phyloP scores from a whole-genome alignment of 1,284 basidiomycete species.

The Cryptococcus sp. region DNA sequence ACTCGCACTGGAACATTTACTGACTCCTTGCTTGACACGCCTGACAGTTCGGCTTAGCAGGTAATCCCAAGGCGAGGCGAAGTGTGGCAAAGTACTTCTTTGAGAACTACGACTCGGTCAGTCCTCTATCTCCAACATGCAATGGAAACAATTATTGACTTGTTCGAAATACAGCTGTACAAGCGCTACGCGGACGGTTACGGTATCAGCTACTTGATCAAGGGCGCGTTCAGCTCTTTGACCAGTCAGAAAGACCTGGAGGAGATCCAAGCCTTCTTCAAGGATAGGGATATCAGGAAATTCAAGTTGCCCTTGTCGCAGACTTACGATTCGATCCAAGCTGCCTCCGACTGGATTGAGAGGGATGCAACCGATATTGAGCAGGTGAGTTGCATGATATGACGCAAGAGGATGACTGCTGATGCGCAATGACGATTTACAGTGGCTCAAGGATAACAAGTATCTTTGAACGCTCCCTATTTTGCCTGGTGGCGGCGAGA shows the following conservation, averaged over 20 bases:
- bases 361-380: constrained; percentile 57
- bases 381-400: constrained; percentile 37
- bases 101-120: constrained; percentile 65
- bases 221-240: constrained; percentile 64
- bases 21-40: constrained; percentile 49
- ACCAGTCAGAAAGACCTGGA: constrained; percentile 2
- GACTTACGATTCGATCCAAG: constrained; percentile 59
- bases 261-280: not conserved
- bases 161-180: constrained; percentile 58
- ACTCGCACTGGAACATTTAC: not conserved
- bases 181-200: constrained; percentile 72
- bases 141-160: not conserved
- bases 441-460: constrained; percentile 62
- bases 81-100: constrained; percentile 57
- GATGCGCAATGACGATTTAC: constrained; percentile 6
- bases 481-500: not conserved
- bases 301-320: constrained; percentile 58
- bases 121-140: constrained; percentile 30
- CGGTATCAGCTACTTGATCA: constrained; percentile 53
- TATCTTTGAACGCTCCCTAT: constrained; percentile 33
- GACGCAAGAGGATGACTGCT: not conserved
- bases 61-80: constrained; percentile 43
- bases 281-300: constrained; percentile 52
- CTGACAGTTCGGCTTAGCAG: constrained; percentile 55
- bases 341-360: constrained; percentile 58